phyloP scores from a whole-genome alignment of 2,329 filamentous ascomycete species.

The Hypoxylon sp. region DNA sequence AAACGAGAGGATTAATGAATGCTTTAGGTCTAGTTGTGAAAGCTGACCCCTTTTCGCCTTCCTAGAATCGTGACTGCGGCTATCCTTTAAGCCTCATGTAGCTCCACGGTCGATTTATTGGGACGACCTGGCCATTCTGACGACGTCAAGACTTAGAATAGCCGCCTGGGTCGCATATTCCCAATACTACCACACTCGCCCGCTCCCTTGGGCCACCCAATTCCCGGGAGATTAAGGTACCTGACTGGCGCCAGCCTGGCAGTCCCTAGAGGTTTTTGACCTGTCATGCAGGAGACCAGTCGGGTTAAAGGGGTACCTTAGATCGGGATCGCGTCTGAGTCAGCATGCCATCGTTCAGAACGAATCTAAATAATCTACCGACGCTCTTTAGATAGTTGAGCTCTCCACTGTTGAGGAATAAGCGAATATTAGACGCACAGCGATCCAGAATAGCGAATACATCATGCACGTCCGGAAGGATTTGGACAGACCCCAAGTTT shows the following conservation, averaged over 20 bases:
- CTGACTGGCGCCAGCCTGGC: neutral
- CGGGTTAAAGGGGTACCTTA: neutral
- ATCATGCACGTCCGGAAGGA: neutral
- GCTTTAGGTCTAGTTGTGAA: neutral
- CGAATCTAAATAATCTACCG: too few species aligned
- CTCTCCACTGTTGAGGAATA: neutral
- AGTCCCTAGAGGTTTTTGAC: neutral
- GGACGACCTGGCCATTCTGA: neutral
- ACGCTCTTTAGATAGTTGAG: neutral
- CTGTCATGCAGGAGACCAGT: neutral
- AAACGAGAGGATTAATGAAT: neutral
- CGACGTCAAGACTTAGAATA: neutral
- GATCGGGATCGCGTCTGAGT: neutral
- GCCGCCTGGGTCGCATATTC: neutral
- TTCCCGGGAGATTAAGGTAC: neutral
- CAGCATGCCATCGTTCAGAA: neutral
- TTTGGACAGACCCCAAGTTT: neutral
- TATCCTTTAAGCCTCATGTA: neutral
- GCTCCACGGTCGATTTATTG: neutral
- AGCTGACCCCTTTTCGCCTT: neutral
- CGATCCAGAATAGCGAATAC: neutral
- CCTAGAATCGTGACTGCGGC: neutral
- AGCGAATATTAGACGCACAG: neutral
- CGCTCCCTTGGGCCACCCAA: neutral
- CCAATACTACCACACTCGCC: neutral